Conservation (phyloP, 208 protist species). For the Trypanosoma platydactyli region DNA sequence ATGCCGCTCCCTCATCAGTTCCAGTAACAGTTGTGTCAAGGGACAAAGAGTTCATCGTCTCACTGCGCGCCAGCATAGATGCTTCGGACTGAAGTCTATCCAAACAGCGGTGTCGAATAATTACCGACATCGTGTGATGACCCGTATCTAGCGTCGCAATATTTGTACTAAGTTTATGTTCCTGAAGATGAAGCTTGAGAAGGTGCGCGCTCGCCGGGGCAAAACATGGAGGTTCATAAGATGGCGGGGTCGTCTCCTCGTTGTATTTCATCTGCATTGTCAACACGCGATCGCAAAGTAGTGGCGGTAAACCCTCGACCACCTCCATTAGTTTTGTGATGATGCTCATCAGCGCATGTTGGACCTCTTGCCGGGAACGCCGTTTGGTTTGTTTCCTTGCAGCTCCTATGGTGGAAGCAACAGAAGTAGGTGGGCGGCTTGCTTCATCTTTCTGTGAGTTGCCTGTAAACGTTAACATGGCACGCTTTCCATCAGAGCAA, state of each 20-base stretch:
- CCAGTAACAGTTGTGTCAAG: constrained; percentile 1
- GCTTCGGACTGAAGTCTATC: constrained; percentile 31
- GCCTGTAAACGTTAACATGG: constrained; percentile 40
- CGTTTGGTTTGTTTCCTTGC: constrained; percentile 17
- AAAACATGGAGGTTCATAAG: constrained; percentile 83
- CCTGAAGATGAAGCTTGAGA: constrained; percentile 47
- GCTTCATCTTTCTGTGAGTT: constrained; percentile 32
- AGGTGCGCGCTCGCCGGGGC: constrained; percentile 58
- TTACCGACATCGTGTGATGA: constrained; percentile 69
- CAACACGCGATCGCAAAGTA: constrained; percentile 63
- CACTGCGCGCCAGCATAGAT: constrained; percentile 2
- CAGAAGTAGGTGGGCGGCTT: neutral
- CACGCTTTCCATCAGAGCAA: constrained; percentile 43
- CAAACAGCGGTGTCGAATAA: constrained; percentile 62
- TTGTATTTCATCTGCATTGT: constrained; percentile 81
- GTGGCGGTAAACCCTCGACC: constrained; percentile 60
- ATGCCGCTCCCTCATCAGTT: constrained; percentile 10
- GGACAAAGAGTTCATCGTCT: constrained; percentile 1
- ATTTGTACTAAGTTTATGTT: constrained; percentile 43
- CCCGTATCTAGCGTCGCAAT: constrained; percentile 67
- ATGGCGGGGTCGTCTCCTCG: constrained; percentile 57
- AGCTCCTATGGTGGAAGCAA: neutral
- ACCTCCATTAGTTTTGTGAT: constrained; percentile 63
- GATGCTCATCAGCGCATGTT: constrained; percentile 50
- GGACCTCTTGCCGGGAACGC: constrained; percentile 59